Conservation (phyloP, 352 stramenopile species). For the Phytophthora hibernalis region DNA sequence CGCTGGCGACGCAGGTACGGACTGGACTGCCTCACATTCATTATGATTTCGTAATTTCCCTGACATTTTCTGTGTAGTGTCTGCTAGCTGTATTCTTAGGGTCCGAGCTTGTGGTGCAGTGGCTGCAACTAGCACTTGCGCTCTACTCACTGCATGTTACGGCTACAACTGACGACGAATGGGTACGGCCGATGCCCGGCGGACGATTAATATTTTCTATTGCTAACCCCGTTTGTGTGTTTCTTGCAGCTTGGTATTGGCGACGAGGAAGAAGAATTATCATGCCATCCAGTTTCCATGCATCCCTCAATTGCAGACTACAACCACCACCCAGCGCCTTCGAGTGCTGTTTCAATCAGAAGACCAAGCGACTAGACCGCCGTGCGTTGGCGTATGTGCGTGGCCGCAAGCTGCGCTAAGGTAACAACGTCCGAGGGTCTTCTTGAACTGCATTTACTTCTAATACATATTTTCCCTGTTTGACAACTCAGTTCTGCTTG, state of each 20-base stretch:
- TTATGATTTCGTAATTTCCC: neutral
- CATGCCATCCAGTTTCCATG: constrained; percentile 59
- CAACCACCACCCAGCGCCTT: constrained; percentile 68
- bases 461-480: neutral
- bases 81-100: constrained; percentile 84
- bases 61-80: constrained; percentile 45
- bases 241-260: constrained; percentile 53
- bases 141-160: constrained; percentile 87
- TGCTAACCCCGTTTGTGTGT: neutral
- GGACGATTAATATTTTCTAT: neutral
- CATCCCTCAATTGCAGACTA: constrained; percentile 84
- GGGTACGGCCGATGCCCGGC: constrained; percentile 45
- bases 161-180: constrained; percentile 77
- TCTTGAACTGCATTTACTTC: neutral
- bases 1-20: constrained; percentile 74
- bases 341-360: constrained; percentile 73
- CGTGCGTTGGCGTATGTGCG: constrained; percentile 78
- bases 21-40: neutral
- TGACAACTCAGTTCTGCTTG: neutral
- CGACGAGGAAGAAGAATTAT: constrained; percentile 71
- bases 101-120: constrained; percentile 85
- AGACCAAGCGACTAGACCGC: constrained; percentile 81
- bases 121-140: constrained; percentile 82
- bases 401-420: constrained; percentile 74
- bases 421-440: neutral